phyloP scores from a whole-genome alignment of 176 grass and related monocot genomes.

The Triticum urartu region DNA sequence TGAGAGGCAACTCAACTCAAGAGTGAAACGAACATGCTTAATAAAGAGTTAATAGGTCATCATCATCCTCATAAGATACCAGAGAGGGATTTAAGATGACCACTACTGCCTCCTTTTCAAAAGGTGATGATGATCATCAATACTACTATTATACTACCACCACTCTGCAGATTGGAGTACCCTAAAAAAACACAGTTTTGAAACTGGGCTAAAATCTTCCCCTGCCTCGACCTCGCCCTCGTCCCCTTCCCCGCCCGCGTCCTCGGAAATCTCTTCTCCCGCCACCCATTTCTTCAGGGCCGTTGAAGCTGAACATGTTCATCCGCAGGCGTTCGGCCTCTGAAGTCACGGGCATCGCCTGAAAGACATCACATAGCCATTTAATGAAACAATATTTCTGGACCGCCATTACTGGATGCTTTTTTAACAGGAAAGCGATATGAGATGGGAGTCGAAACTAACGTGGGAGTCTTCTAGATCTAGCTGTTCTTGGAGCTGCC shows the following conservation, averaged over 20 bases:
- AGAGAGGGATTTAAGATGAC: not conserved
- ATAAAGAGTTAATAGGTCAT: not conserved
- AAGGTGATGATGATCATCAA: not conserved
- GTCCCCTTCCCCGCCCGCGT: constrained; percentile 41
- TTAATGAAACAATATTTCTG: not conserved
- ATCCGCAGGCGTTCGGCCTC: constrained; percentile 64
- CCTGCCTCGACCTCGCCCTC: constrained; percentile 38
- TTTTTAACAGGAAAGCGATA: not conserved
- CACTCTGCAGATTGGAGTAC: not conserved
- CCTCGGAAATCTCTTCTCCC: constrained; percentile 60
- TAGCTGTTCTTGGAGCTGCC: constrained; percentile 73
- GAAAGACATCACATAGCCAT: constrained; percentile 11
- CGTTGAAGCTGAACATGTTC: constrained; percentile 84
- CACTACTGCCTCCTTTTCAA: not conserved
- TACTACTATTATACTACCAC: not conserved
- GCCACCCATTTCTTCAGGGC: constrained; percentile 47
- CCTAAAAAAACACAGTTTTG: not conserved
- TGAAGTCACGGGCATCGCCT: constrained; percentile 43
- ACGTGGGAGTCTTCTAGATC: constrained; percentile 73
- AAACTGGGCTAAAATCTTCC: constrained; percentile 48
- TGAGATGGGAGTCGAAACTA: not conserved
- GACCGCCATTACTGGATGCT: not conserved
- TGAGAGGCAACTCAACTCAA: not conserved
- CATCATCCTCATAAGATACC: not conserved
- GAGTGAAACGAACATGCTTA: constrained; percentile 1